Base-by-base conservation (phyloP, 192 early-diverging fungal genomes). In the Backusella westeae region DNA sequence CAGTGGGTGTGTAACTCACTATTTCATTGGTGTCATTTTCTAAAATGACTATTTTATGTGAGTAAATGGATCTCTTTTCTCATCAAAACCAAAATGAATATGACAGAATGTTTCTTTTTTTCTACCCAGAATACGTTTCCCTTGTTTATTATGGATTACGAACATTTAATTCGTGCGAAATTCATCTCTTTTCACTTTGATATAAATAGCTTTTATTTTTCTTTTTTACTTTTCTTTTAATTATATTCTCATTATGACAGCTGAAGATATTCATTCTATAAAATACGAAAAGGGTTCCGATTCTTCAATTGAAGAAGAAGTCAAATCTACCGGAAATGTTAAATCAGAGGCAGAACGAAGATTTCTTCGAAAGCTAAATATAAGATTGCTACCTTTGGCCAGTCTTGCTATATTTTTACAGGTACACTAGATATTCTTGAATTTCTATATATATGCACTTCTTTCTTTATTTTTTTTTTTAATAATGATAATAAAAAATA, bases 341-440 rank as follows among this genome's bases (percentile, higher is more conserved):
- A 56, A 78, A 38, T 53, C 71, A 21, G 66, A n/a, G 1, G 77
- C 59, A 29, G 72, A 78, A 56, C 41, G 6, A 35, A n/a, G 19
- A 15, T 39, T 69, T 17, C 71, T 78, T 9, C 77, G 77, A 21
- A 52, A 42, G 17, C 26, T 77, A 17, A 71, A 67, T 68, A 26
- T 78, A 21, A 46, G 59, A 42, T 63, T 78, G 0, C 66, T 78
- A 36, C 77, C 77, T 39, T 68, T 41, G 72, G 39, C 72, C n/a
- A 23, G 39, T 34, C 6, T 78, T 3, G 34, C 73, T 41, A 69
- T 44, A 26, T 73, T 78, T 46, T 67, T 73, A 23, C 77, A 78
- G 70, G 77, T 67, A 78, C 66, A 69, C 2, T 32, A 5, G 0
- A n/a, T 26, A 15, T 42, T 26, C n/a, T 39, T 39, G n/a, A 42